Percentiles rank a stretch among this genome's conserved stretches.
Evolutionary conservation across 495 filamentous ascomycete genomes (phyloP).

Genomic region (Podospora fimiseda): DNA sequence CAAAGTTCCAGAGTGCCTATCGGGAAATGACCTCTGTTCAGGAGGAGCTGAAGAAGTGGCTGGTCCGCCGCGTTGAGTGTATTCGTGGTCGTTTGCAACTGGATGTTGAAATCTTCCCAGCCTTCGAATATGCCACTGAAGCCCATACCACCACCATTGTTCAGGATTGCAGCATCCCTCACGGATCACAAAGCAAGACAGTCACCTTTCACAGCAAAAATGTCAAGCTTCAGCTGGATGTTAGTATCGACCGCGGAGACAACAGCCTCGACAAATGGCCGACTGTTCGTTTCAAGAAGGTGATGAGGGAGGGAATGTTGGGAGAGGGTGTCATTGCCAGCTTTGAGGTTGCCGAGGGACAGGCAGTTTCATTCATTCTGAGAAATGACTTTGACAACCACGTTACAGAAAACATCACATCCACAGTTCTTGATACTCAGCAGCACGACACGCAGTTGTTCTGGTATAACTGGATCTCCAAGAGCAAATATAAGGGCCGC

Average conservation of each 20-base stretch:
- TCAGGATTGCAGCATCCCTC: slow-evolving; percentile 28
- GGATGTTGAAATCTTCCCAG: slow-evolving; percentile 61
- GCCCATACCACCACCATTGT: slow-evolving; percentile 48
- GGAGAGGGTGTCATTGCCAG: slow-evolving; percentile 55
- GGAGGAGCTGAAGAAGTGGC: slow-evolving; percentile 51
- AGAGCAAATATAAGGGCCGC: slow-evolving; percentile 61
- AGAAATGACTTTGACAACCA: slow-evolving; percentile 50
- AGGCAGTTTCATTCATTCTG: slow-evolving; percentile 60
- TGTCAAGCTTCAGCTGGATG: slow-evolving; percentile 56
- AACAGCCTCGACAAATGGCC: slow-evolving; percentile 42
- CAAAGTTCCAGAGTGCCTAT: slow-evolving; percentile 39
- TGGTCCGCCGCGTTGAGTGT: slow-evolving; percentile 65
- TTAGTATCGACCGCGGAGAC: slow-evolving; percentile 54
- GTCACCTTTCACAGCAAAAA: slow-evolving; percentile 53
- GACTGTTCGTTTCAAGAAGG: slow-evolving; percentile 44
- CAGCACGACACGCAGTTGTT: slow-evolving; percentile 60
- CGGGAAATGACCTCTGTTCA: slow-evolving; percentile 45
- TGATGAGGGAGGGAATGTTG: slow-evolving; percentile 42
- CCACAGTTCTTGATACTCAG: slow-evolving; percentile 46
- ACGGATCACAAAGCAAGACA: slow-evolving; percentile 46
- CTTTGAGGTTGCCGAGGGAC: slow-evolving; percentile 54
- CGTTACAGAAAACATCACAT: slow-evolving; percentile 46
- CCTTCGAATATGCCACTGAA: slow-evolving; percentile 61
- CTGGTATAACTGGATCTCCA: slow-evolving; percentile 66
- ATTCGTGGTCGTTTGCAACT: slow-evolving; percentile 55